A percentile compares a stretch with the other conserved stretches of the same genome.
phyloP scores from a whole-genome alignment of 371 early-diverging fungal species.

The Mucor circinelloides region DNA sequence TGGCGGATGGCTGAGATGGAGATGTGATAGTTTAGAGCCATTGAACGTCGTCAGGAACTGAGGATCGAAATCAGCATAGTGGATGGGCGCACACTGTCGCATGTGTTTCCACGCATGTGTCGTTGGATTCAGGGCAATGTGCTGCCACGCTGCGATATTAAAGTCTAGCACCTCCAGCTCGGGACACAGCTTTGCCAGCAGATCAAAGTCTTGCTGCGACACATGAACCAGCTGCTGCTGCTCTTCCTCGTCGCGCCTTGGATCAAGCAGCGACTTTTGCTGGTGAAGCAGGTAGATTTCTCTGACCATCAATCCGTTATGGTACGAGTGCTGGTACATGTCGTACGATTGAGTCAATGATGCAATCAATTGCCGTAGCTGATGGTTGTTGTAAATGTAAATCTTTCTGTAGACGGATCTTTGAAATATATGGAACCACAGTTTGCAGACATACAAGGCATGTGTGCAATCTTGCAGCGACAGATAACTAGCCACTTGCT shows the following conservation, averaged over 20 bases:
- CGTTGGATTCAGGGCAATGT: neutral
- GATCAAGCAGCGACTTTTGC: neutral
- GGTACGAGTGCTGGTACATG: neutral
- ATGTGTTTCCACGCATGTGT: conserved; percentile 3
- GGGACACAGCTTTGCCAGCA: conserved; percentile 13
- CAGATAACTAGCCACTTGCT: conserved; percentile 10
- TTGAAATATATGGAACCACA: conserved; percentile 18
- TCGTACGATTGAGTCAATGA: neutral
- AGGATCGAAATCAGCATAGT: neutral
- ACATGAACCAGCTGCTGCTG: neutral
- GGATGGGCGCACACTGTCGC: conserved; percentile 7
- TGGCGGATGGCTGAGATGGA: conserved; percentile 4
- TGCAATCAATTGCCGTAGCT: neutral
- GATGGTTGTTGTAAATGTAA: conserved; percentile 3
- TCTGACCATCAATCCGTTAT: neutral
- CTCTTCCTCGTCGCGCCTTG: neutral
- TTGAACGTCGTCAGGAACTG: conserved; percentile 1
- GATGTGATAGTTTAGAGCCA: conserved; percentile 3
- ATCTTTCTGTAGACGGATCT: conserved; percentile 8
- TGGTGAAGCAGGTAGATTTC: neutral
- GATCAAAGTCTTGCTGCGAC: conserved; percentile 12
- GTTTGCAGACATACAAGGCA: conserved; percentile 7
- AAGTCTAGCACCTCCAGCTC: conserved; percentile 17
- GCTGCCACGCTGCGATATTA: conserved; percentile 15
- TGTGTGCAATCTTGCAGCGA: conserved; percentile 5